Conservation (phyloP, 2,329 filamentous ascomycete species). For the Pseudomassariella vexata region DNA sequence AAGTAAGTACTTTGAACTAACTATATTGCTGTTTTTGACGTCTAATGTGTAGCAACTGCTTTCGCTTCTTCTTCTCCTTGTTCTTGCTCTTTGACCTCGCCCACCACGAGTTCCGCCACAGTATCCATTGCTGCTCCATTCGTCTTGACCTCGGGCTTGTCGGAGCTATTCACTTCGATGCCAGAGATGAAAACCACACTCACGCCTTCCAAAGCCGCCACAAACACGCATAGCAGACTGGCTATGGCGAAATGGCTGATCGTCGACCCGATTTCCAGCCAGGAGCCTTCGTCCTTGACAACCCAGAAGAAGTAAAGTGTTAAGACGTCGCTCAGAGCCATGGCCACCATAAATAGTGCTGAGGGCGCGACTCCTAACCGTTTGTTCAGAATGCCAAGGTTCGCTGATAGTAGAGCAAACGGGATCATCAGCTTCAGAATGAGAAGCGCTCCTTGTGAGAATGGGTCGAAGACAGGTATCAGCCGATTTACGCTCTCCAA, state of each 20-base stretch:
- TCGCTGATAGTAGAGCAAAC: constrained; percentile 87
- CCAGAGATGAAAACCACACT: constrained; percentile 79
- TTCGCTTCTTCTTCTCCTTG: not conserved
- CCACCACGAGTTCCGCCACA: constrained; percentile 7
- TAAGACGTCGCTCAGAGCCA: constrained; percentile 84
- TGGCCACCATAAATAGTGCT: constrained; percentile 89
- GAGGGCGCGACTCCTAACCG: constrained; percentile 78
- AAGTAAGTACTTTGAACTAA: too few species aligned
- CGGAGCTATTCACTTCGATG: constrained; percentile 58
- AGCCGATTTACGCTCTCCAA: constrained; percentile 84
- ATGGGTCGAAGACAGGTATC: constrained; percentile 88
- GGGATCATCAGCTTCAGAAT: constrained; percentile 88
- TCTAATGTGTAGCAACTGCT: constrained; percentile 1
- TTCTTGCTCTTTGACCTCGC: constrained; percentile 6
- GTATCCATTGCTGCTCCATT: constrained; percentile 8
- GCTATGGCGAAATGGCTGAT: constrained; percentile 96
- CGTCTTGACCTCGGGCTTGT: not conserved
- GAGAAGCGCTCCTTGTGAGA: constrained; percentile 81
- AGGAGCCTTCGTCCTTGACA: constrained; percentile 91
- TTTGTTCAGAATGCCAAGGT: constrained; percentile 87
- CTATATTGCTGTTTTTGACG: too few species aligned
- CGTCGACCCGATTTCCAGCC: constrained; percentile 95
- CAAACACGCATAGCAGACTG: constrained; percentile 83
- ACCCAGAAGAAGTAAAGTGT: constrained; percentile 98
- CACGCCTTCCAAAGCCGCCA: constrained; percentile 78